Conservation (phyloP, 2,329 filamentous ascomycete species). For the Drechslera avenae region DNA sequence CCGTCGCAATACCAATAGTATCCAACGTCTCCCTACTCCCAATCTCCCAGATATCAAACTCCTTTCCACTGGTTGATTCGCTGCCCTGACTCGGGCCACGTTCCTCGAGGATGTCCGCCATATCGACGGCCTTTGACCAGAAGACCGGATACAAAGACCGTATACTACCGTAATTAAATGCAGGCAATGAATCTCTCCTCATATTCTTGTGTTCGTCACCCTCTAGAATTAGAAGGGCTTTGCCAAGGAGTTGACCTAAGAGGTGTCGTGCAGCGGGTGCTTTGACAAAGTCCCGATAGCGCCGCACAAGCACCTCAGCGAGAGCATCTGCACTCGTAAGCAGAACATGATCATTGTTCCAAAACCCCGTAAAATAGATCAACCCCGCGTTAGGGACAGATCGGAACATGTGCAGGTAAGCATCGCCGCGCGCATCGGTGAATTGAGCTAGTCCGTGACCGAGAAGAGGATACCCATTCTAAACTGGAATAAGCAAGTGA, state of each 20-base stretch:
- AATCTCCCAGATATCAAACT: too few relatives aligned
- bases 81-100: not conserved
- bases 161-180: not conserved
- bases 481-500: too few relatives aligned
- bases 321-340: slow-evolving; percentile 1
- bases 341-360: not conserved
- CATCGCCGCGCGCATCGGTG: slow-evolving; percentile 1
- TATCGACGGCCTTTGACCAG: slow-evolving; percentile 6
- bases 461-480: not conserved
- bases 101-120: not conserved
- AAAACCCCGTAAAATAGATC: slow-evolving; percentile 1
- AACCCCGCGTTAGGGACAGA: slow-evolving; percentile 1
- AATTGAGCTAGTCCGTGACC: slow-evolving; percentile 4
- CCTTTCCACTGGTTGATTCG: not conserved
- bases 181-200: not conserved
- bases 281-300: not conserved
- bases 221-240: slow-evolving; percentile 2
- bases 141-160: not conserved
- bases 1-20: not conserved
- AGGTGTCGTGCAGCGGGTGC: not conserved
- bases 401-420: slow-evolving; percentile 1
- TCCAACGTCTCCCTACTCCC: not conserved
- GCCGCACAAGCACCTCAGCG: slow-evolving; percentile 2
- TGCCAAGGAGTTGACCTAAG: not conserved
- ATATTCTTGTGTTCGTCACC: slow-evolving; percentile 1